Percentiles rank a stretch among this genome's conserved stretches.
Conservation (phyloP, 1,284 basidiomycete species). For the Amylostereum chailletii region DNA sequence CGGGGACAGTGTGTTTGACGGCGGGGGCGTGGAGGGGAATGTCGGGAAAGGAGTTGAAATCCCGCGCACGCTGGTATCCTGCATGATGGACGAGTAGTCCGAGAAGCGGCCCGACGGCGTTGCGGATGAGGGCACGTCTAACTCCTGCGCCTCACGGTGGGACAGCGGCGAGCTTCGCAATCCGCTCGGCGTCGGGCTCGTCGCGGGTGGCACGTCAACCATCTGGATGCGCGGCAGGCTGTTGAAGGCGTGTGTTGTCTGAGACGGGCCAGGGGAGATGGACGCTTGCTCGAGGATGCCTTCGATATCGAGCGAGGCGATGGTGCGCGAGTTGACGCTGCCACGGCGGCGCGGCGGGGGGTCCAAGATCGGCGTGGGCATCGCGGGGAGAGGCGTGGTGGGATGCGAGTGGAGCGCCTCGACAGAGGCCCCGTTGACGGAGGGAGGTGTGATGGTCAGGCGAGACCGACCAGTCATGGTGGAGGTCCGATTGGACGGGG, state of each 20-base stretch:
- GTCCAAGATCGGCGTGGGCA: background rate
- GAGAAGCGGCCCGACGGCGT: background rate
- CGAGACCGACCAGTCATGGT: background rate
- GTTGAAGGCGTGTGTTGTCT: slow-evolving; percentile 7
- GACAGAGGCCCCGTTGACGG: no score
- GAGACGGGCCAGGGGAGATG: slow-evolving; percentile 18
- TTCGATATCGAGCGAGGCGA: slow-evolving; percentile 39
- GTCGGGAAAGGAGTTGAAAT: no score
- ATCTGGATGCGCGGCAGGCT: background rate
- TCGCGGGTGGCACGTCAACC: background rate
- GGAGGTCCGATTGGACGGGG: background rate
- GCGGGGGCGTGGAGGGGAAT: no score
- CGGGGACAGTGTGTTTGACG: no score
- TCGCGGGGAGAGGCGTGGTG: background rate
- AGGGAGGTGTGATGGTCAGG: no score
- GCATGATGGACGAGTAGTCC: background rate
- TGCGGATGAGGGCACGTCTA: background rate
- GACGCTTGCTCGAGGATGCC: slow-evolving; percentile 44
- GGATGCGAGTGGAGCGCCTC: no score
- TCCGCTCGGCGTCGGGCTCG: background rate
- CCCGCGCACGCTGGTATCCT: no score
- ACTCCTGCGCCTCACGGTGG: background rate
- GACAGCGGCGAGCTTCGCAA: background rate
- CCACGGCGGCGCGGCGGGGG: background rate
- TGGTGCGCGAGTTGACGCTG: slow-evolving; percentile 9